Evolutionary conservation across 208 protist genomes (phyloP).

Genomic region (Strigomonas culicis): DNA sequence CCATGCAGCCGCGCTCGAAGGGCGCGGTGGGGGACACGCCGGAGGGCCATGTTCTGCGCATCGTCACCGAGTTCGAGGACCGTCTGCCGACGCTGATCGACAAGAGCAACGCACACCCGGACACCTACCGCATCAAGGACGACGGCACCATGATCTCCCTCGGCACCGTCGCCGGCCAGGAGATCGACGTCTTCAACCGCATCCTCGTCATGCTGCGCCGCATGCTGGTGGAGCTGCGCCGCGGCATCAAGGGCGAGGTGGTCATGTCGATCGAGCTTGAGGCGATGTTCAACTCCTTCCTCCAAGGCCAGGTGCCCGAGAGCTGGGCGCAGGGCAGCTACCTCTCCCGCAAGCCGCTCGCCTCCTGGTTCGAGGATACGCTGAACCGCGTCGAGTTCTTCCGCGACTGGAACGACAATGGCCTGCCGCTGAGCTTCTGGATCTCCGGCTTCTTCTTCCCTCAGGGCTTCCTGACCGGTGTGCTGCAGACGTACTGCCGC

Average conservation of each 20-base stretch:
- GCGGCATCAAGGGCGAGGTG: conserved; percentile 90
- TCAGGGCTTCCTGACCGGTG: conserved; percentile 92
- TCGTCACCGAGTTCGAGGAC: conserved; percentile 75
- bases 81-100: conserved; percentile 83
- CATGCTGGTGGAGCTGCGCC: conserved; percentile 65
- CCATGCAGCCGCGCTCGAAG: conserved; percentile 88
- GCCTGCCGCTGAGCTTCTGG: conserved; percentile 92
- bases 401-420: conserved; percentile 92
- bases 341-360: conserved; percentile 95
- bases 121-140: conserved; percentile 84
- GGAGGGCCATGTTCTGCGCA: conserved; percentile 78
- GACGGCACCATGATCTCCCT: conserved; percentile 89
- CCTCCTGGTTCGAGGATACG: conserved; percentile 95
- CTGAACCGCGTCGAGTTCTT: conserved; percentile 92
- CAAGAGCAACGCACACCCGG: conserved; percentile 62
- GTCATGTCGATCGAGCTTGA: conserved; percentile 90
- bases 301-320: conserved; percentile 91
- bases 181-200: conserved; percentile 90
- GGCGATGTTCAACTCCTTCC: conserved; percentile 87
- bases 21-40: conserved; percentile 33
- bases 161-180: conserved; percentile 85
- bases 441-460: conserved; percentile 99
- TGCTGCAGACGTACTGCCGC: conserved; percentile 91
- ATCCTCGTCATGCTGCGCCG: conserved; percentile 70
- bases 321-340: conserved; percentile 90